Conservation (phyloP, 1,284 basidiomycete genomes). For the Cryptococcus sp. region DNA sequence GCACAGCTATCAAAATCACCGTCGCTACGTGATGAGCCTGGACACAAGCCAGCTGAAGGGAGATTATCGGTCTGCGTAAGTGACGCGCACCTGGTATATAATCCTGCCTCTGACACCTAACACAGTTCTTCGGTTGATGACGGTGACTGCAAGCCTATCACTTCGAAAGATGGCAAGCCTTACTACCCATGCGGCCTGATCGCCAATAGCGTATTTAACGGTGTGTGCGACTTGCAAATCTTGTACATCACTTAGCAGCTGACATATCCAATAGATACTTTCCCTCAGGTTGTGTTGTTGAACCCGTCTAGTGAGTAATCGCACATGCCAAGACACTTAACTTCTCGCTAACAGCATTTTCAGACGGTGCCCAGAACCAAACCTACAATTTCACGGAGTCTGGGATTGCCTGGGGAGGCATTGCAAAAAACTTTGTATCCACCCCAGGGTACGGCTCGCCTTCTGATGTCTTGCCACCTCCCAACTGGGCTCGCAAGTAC, state of each 20-base stretch:
- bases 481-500: conserved; percentile 76
- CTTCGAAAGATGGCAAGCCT: conserved; percentile 55
- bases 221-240: conserved; percentile 51
- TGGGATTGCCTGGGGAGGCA: conserved; percentile 92
- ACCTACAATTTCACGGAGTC: conserved; percentile 73
- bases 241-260: conserved; percentile 9
- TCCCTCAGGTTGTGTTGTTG: conserved; percentile 61
- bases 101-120: neutral
- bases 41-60: conserved; percentile 83
- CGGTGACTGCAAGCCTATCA: conserved; percentile 89
- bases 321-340: too few relatives aligned
- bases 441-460: conserved; percentile 57
- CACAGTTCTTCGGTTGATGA: conserved; percentile 56
- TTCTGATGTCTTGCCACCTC: conserved; percentile 76
- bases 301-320: conserved; percentile 53
- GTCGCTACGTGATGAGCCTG: conserved; percentile 92
- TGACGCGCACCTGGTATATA: neutral
- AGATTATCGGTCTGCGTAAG: conserved; percentile 49
- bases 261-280: conserved; percentile 62
- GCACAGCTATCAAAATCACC: conserved; percentile 85
- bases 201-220: conserved; percentile 98
- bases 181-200: conserved; percentile 96
- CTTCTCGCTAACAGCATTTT: conserved; percentile 2
- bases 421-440: conserved; percentile 79
- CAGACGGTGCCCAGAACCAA: conserved; percentile 54